Conservation (phyloP, 345 rosid genomes). For the Mangifera indica region DNA sequence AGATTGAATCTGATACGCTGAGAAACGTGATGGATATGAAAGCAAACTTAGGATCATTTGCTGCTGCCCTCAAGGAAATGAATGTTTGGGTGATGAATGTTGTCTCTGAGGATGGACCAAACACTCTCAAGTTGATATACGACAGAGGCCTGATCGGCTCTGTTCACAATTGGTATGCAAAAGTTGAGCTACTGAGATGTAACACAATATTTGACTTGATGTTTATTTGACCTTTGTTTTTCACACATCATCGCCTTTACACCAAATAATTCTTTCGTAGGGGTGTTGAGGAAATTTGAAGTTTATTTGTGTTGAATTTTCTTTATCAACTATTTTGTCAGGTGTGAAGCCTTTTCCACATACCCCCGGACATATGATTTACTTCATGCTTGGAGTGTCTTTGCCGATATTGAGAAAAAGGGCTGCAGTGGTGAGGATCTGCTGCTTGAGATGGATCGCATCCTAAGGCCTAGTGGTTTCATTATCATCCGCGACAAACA, state of each 20-base stretch:
- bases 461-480: slow-evolving; percentile 86
- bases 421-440: slow-evolving; percentile 83
- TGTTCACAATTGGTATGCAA: slow-evolving; percentile 71
- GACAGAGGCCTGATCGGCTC: slow-evolving; percentile 88
- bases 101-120: slow-evolving; percentile 72
- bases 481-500: slow-evolving; percentile 70
- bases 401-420: slow-evolving; percentile 68
- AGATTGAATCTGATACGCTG: slow-evolving; percentile 57
- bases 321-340: slow-evolving; percentile 23
- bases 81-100: slow-evolving; percentile 96
- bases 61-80: slow-evolving; percentile 75
- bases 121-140: slow-evolving; percentile 75
- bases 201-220: too few relatives aligned
- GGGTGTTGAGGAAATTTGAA: background rate
- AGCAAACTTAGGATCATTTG: slow-evolving; percentile 88
- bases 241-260: background rate
- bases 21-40: slow-evolving; percentile 99
- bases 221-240: background rate
- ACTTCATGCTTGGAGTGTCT: slow-evolving; percentile 70
- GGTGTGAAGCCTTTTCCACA: slow-evolving; percentile 93
- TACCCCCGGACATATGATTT: slow-evolving; percentile 92
- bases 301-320: background rate
- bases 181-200: background rate
- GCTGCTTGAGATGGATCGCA: slow-evolving; percentile 87
- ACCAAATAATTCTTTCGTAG: background rate